Evolutionary conservation across 495 filamentous ascomycete genomes (phyloP), one percentile per base, ranked within the genome.

Genomic region (Lasiosphaeria hispida): DNA sequence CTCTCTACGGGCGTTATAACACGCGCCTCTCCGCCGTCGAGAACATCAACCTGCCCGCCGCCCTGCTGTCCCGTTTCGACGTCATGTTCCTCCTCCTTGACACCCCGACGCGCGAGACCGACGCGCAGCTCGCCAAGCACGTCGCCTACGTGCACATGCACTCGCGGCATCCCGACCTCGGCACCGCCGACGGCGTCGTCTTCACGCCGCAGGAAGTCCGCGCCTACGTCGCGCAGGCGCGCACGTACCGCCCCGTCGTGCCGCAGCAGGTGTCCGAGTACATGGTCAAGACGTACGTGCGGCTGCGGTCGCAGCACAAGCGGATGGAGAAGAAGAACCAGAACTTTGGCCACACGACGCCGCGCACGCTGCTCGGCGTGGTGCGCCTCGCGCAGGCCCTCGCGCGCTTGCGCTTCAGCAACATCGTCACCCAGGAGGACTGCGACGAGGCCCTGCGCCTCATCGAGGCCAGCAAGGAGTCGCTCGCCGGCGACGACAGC

Each of bases 81-180:
- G 80, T 97, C 60, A 85, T 98, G 63, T 98, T 96, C 80, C 80
- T 98, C 34, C 93, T 98, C 62, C 86, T 98, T 10, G 94, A 98
- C 73, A 94, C 88, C 1, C 95, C 95, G 1, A 86, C 83, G 3
- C 85, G 89, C 36, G 95, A 98, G 30, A 79, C 80, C 3, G 94
- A 98, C 69, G 91, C 95, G 62, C 89, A 96, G 68, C 82, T 98
- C n/a, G 94, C 93, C 38, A 85, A 85, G 65, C 94, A 98, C 78
- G 94, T 98, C 61, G 89, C 95, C 36, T 90, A 92, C 72, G 94
- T 98, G 19, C 94, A 98, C 75, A 97, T 97, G 90, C 85, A 97
- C 75, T 93, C 88, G 78, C 85, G 84, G 56, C 95, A 97, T 70
- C 94, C 94, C 0, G 95, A 97, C 58, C 82, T 80, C 15, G 70